Base-by-base conservation (phyloP, 1,139 yeast species). In the Suhomyces chickasaworum region DNA sequence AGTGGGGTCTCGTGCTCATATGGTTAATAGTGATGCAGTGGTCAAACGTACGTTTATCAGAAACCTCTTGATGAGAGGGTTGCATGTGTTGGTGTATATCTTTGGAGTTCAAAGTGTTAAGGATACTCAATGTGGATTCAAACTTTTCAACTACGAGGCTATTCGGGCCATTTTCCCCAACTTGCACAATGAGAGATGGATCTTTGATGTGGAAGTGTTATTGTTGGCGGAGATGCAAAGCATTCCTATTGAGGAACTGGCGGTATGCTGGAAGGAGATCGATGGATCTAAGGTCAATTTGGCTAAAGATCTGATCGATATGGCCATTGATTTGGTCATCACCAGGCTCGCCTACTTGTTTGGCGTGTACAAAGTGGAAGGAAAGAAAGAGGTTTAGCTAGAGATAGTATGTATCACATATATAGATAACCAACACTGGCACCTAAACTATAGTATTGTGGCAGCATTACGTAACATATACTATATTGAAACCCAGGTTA, bases 131-230 rank as follows among this genome's bases (percentile, higher is more conserved):
- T 93, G 99, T 72, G 99, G 99, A 6, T 93, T 95, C 73, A 93
- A 93, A 66, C 72, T 93, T 69, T 93, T 91, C 66, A 88, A 93
- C 54, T 77, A 81, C 50, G 71, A 74, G 10, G 86, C 97, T 0
- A 78, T 85, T 15, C 61, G 61, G 15, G 59, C 60, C 46, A 87
- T 93, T 36, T 90, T 90, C 66, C 97, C 98, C 4, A 85, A 80
- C 55, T 81, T 95, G 88, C 98, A 93, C 64, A 91, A 96, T 12
- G 99, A 93, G 66, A 83, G 99, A 47, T 93, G 99, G 99, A 93
- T 95, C 35, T 93, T 93, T 65, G 99, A 93, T 61, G 98, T 93
- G 37, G 99, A 93, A 67, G 81, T 93, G 16, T 74, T 93, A 53
- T 79, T 93, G 52, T 71, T 95, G 50, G 97, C 93, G 2, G 80